Conservation (phyloP, 176 grass and related monocot species). For the Paspalum vaginatum region DNA sequence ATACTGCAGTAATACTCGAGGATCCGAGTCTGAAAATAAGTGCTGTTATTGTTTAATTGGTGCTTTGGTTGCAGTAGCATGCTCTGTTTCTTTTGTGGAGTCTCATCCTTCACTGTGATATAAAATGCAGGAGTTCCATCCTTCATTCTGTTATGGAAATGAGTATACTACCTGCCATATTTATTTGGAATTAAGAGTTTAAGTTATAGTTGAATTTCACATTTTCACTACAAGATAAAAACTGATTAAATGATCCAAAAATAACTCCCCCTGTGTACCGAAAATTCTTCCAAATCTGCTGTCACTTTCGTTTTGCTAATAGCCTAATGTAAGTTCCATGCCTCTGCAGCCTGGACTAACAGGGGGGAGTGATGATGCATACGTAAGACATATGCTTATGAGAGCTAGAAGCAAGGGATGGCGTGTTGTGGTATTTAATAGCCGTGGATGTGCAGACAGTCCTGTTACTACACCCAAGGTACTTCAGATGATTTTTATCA, state of each 20-base stretch:
- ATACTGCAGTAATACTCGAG: not conserved
- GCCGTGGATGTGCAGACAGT: conserved; percentile 86
- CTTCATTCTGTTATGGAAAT: not conserved
- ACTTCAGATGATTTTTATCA: conserved; percentile 29
- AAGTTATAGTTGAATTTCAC: conserved; percentile 9
- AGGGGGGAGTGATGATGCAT: conserved; percentile 93
- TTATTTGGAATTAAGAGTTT: not conserved
- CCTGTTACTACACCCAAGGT: conserved; percentile 95
- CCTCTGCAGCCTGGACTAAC: conserved; percentile 83
- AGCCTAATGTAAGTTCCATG: not conserved
- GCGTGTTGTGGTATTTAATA: conserved; percentile 89
- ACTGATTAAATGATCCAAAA: not conserved
- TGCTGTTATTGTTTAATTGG: not conserved
- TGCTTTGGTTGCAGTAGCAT: conserved; percentile 10
- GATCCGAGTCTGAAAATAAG: not conserved
- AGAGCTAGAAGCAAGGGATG: conserved; percentile 91
- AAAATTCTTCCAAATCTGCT: not conserved
- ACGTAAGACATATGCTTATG: conserved; percentile 96
- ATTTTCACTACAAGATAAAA: not conserved
- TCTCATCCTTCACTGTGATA: not conserved
- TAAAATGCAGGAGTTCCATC: not conserved
- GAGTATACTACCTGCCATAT: not conserved
- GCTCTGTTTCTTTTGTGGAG: conserved; percentile 24
- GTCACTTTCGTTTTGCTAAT: not conserved
- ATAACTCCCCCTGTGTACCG: not conserved